Base-by-base conservation (phyloP, 2,329 filamentous ascomycete species). In the Sporothrix mexicana region DNA sequence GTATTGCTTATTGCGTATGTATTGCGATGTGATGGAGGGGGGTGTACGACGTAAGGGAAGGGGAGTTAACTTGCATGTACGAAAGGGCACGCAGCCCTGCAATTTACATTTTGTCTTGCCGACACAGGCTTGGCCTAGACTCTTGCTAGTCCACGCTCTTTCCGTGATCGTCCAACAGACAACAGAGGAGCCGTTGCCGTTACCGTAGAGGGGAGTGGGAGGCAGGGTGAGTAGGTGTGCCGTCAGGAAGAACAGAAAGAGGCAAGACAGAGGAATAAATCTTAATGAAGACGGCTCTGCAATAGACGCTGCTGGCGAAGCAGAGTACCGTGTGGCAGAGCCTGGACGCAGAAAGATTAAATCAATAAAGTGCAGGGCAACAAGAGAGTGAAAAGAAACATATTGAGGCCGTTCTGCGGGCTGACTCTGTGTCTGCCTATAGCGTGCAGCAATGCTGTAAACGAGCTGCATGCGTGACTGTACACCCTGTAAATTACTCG, bases 361-460 rank as follows among this genome's bases (percentile, higher is more conserved):
- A 17, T 5, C 41, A n/a, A 62, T 6, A 20, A 25, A 43, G 25
- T 3, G 12, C 15, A n/a, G 30, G 3, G 59, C 17, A 62, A 8
- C 41, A 62, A 23, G 6, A 23, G 43, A 23, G 20, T 8, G 30
- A 17, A n/a, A n/a, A 8, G 15, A 3, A 61, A 61, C 13, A 41
- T 7, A 36, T 6, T 20, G 13, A 23, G 41, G 61, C 61, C 61
- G 12, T 25, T 2, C 61, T 64, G 41, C n/a, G 41, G 41, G 61
- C 13, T 12, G 36, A 64, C 59, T 10, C 13, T 41, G 57, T 41
- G 20, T 47, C 55, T 62, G 57, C 57, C 57, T 62, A 43, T 30
- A 43, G 57, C 57, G 36, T 62, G 57, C 30, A 10, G 57, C 36
- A 62, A 36, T 62, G 36, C 57, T 62, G 30, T 12, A 62, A 30